Evolutionary conservation across 805 yeast genomes (phyloP).

Genomic region (Saccharomycopsis sp.): DNA sequence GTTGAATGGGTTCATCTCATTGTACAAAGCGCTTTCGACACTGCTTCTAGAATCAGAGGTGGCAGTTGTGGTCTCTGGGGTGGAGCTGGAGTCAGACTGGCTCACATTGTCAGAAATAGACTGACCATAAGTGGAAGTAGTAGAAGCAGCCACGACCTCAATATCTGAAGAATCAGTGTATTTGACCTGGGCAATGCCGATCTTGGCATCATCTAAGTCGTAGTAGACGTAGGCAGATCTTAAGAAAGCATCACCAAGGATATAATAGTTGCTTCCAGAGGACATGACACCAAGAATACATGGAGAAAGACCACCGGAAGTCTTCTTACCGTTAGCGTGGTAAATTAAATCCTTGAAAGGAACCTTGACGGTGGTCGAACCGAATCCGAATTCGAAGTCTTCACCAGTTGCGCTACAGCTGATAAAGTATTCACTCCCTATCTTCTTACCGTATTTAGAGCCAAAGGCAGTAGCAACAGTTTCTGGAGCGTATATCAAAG

Average conservation of each 20-base stretch:
- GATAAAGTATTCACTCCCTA: constrained; percentile 16
- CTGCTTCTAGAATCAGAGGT: neutral
- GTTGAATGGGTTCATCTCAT: neutral
- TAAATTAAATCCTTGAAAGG: constrained; percentile 37
- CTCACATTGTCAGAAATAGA: neutral
- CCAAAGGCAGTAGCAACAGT: constrained; percentile 23
- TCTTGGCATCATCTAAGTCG: constrained; percentile 39
- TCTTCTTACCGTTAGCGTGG: constrained; percentile 7
- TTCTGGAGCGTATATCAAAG: constrained; percentile 39
- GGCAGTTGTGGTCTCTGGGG: neutral
- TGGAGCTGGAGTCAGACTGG: neutral
- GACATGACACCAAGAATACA: constrained; percentile 42
- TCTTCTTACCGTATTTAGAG: constrained; percentile 14
- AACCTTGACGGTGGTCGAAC: constrained; percentile 37
- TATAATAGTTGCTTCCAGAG: constrained; percentile 31
- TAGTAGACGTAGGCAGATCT: constrained; percentile 48
- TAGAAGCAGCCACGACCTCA: constrained; percentile 29
- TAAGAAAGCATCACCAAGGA: constrained; percentile 50
- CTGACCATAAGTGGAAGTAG: neutral
- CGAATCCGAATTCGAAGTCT: constrained; percentile 27
- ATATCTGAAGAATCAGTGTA: constrained; percentile 30
- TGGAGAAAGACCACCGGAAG: constrained; percentile 22
- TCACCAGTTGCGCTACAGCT: constrained; percentile 14
- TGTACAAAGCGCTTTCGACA: neutral
- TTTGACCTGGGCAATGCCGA: constrained; percentile 43